These are phyloP conservation scores for Echites panduratus DNA, from an alignment of 257 asterid genomes.

Conservation along the genomic window DNA sequence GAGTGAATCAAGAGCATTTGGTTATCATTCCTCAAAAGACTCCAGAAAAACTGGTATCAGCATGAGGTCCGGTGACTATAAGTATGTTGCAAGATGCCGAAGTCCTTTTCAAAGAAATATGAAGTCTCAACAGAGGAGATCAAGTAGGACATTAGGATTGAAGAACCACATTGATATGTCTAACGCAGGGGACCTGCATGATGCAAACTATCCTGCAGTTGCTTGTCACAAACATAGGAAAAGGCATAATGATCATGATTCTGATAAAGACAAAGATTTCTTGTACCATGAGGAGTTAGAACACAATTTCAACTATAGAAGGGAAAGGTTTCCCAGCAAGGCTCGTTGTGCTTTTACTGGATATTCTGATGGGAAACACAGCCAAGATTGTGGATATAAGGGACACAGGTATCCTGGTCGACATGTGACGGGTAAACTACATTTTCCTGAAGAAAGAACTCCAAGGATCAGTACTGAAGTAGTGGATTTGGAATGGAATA, in stretches of 20 bases:
- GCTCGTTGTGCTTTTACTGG: conserved; percentile 18
- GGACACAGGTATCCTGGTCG: conserved; percentile 18
- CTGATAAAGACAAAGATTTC: conserved; percentile 18
- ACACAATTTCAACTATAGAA: conserved; percentile 13
- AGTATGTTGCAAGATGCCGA: conserved; percentile 27
- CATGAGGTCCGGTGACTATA: conserved; percentile 18
- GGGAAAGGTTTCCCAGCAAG: conserved; percentile 23
- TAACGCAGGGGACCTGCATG: conserved; percentile 25
- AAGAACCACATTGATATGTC: conserved; percentile 19
- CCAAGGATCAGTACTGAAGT: conserved; percentile 22
- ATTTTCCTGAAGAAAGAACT: conserved; percentile 18
- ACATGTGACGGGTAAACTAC: conserved; percentile 18
- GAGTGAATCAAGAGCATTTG: conserved; percentile 18
- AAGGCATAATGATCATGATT: conserved; percentile 15
- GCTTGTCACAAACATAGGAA: conserved; percentile 21
- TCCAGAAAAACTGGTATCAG: conserved; percentile 17
- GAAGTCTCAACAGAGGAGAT: conserved; percentile 19
- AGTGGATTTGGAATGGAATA: conserved; percentile 21
- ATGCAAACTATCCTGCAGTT: conserved; percentile 18
- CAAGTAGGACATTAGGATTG: conserved; percentile 16
- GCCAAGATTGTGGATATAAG: conserved; percentile 24
- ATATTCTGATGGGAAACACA: conserved; percentile 23
- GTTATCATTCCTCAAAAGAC: conserved; percentile 19
- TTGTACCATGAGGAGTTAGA: conserved; percentile 21
- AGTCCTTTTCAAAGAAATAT: conserved; percentile 18